These are phyloP conservation scores for Bocquillonia castaneifolia DNA, from an alignment of 441 rosid species.

Conservation along the genomic window DNA sequence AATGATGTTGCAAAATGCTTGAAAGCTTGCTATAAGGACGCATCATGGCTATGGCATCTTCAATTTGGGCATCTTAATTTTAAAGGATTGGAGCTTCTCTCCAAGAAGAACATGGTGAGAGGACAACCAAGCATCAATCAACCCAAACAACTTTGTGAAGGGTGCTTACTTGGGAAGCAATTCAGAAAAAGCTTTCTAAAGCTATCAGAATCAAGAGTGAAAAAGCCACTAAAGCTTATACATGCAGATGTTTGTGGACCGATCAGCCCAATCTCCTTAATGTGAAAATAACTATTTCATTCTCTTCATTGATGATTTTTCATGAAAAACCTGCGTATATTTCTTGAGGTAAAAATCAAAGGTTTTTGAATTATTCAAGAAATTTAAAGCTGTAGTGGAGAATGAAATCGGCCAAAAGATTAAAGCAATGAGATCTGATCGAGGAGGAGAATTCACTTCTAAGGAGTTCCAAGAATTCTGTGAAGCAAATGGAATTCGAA, in stretches of 20 bases:
- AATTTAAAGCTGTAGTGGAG: too few relatives aligned
- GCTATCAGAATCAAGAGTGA: not conserved
- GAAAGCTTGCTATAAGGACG: not conserved
- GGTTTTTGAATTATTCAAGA: not conserved
- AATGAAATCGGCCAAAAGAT: not conserved
- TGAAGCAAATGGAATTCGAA: not conserved
- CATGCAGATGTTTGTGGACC: too few relatives aligned
- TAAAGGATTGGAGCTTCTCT: too few relatives aligned
- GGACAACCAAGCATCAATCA: not conserved
- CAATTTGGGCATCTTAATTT: too few relatives aligned
- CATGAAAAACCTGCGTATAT: too few relatives aligned
- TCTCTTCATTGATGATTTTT: not conserved
- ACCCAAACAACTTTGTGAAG: too few relatives aligned
- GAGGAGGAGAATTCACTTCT: not conserved
- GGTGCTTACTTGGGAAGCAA: not conserved
- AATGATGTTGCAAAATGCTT: not conserved
- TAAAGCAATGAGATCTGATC: not conserved
- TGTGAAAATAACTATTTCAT: not conserved
- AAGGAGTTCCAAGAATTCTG: too few relatives aligned
- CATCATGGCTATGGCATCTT: not conserved
- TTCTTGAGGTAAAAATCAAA: not conserved
- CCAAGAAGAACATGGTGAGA: too few relatives aligned
- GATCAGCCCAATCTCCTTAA: not conserved
- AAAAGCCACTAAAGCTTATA: too few relatives aligned
- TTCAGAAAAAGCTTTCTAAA: not conserved